Percentiles rank a stretch among this genome's conserved stretches.
Conservation (phyloP, 1,284 basidiomycete genomes). For the Lignosus rhinocerotis region DNA sequence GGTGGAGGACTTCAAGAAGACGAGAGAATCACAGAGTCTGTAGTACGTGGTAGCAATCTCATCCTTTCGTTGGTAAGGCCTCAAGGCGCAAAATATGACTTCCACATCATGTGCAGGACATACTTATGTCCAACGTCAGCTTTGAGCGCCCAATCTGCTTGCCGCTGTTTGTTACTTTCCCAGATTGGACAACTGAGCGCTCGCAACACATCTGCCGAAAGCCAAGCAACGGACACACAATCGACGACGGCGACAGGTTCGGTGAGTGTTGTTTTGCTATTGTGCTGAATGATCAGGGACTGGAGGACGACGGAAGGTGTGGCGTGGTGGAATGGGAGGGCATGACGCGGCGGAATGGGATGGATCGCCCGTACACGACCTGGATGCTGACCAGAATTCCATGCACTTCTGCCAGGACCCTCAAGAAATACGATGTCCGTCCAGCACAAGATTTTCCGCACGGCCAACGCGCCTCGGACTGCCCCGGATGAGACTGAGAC, state of each 20-base stretch:
- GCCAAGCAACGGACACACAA: constrained; percentile 25
- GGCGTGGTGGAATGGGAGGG: constrained; percentile 19
- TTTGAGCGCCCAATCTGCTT: not conserved
- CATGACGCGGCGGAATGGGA: constrained; percentile 44
- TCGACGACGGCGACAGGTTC: constrained; percentile 42
- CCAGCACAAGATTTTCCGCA: constrained; percentile 90
- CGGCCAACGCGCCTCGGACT: constrained; percentile 91
- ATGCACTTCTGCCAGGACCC: constrained; percentile 29
- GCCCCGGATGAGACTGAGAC: constrained; percentile 93
- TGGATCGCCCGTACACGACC: constrained; percentile 41
- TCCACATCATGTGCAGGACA: too few relatives aligned
- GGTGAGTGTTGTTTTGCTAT: constrained; percentile 42
- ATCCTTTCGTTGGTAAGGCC: too few relatives aligned
- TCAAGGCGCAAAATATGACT: too few relatives aligned
- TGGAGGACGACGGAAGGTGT: constrained; percentile 13
- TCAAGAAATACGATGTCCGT: constrained; percentile 64
- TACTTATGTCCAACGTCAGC: not conserved
- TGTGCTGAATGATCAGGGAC: constrained; percentile 16
- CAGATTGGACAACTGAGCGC: constrained; percentile 17
- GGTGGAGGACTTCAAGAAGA: constrained; percentile 87
- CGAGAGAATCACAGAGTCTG: constrained; percentile 30
- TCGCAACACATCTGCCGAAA: constrained; percentile 14
- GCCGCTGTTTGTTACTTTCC: constrained; percentile 13
- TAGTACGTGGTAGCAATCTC: not conserved
- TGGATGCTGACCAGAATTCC: constrained; percentile 46